Evolutionary conservation across 257 asterid species (phyloP).

Genomic region (Nicotiana sylvestris): DNA sequence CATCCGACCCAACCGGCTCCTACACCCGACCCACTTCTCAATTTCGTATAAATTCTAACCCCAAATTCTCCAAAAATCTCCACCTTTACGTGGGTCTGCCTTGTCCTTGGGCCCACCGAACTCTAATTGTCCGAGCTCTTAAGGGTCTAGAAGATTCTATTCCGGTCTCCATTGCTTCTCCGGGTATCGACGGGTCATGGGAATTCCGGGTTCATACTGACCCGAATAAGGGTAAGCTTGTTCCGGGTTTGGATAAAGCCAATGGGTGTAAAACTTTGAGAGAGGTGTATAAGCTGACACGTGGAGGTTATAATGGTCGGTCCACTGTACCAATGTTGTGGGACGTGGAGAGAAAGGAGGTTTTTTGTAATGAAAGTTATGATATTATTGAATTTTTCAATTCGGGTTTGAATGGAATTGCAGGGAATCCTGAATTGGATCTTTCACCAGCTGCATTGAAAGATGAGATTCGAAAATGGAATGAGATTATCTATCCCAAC

Average conservation of each 20-base stretch:
- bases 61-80: conserved; percentile 34
- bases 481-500: conserved; percentile 62
- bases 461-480: conserved; percentile 61
- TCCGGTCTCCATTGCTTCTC: conserved; percentile 68
- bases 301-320: conserved; percentile 71
- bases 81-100: conserved; percentile 94
- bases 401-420: conserved; percentile 51
- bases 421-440: conserved; percentile 58
- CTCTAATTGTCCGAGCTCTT: conserved; percentile 89
- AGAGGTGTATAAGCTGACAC: conserved; percentile 55
- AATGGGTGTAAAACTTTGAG: conserved; percentile 60
- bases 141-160: conserved; percentile 68
- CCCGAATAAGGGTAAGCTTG: conserved; percentile 18
- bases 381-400: conserved; percentile 72
- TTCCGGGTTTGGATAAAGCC: conserved; percentile 56
- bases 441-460: conserved; percentile 60
- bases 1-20: conserved; percentile 71
- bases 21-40: conserved; percentile 84
- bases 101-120: conserved; percentile 99
- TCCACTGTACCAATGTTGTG: conserved; percentile 92
- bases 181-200: conserved; percentile 85
- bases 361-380: conserved; percentile 86
- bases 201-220: conserved; percentile 33
- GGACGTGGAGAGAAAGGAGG: conserved; percentile 61
- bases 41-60: conserved; percentile 41